These are phyloP conservation scores for Podaxis sp. DNA, from an alignment of 768 basidiomycete genomes.

Conservation along the genomic window DNA sequence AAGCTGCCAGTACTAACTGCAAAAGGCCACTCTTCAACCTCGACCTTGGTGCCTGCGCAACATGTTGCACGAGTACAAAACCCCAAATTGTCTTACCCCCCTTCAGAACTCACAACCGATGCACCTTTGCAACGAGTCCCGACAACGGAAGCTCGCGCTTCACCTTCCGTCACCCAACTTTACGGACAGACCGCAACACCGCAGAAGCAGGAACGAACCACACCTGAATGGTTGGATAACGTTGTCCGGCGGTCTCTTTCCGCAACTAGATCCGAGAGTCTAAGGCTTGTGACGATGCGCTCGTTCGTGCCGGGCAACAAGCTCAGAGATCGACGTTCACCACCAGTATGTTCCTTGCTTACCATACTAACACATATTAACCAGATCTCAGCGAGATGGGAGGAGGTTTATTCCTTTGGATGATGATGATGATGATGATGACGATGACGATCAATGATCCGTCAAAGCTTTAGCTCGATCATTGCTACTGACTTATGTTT, in stretches of 20 bases:
- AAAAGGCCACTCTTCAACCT: neutral
- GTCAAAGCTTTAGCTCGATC: neutral
- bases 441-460: constrained; percentile 18
- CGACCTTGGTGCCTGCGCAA: neutral
- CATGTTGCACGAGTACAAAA: neutral
- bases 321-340: neutral
- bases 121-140: neutral
- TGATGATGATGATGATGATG: constrained; percentile 44
- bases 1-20: neutral
- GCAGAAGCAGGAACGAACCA: neutral
- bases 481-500: neutral
- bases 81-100: neutral
- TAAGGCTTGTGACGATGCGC: neutral
- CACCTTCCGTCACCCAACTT: neutral
- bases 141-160: neutral
- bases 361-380: neutral
- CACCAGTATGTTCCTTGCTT: neutral
- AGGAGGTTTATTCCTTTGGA: constrained; percentile 44
- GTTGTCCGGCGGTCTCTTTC: neutral
- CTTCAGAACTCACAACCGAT: neutral
- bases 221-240: neutral
- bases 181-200: neutral
- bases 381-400: constrained; percentile 32
- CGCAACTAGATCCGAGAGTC: neutral
- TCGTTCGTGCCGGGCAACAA: neutral